Evolutionary conservation across 192 early-diverging fungal species (phyloP), one percentile per base, ranked within the genome.

Genomic region (Podila horticola): DNA sequence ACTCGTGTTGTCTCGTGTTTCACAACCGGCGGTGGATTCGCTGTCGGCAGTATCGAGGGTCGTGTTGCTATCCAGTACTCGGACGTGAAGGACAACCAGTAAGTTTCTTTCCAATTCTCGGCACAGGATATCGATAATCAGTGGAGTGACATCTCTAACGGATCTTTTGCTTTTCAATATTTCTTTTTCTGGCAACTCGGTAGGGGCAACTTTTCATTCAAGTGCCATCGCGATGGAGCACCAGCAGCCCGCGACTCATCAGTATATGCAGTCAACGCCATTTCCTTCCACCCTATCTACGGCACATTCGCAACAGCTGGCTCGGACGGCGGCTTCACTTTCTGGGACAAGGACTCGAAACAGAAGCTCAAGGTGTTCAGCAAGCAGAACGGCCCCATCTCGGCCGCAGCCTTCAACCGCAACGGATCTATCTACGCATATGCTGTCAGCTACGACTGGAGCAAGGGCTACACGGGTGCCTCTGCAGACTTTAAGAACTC

Each of bases 271-370:
- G 91, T 95, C 57, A 95, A 94, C 79, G 86, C 86, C 4, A 86
- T 89, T 34, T 92, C 92, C 60, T 94, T 97, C 81, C 94, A 97
- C 79, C 95, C 95, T 11, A 52, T 85, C 7, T 92, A 93, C 82
- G 96, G 97, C 33, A 99, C 97, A 15, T 97, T 97, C 75, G 90
- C 93, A 13, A 97, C 96, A n/a, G 90, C 91, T 7, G 95, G 95
- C 30, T 88, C 93, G 28, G 97, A 99, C 79, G 97, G 97, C 48
- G 90, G 91, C 20, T 91, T 96, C 66, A 86, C 90, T 52, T 97
- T 98, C 74, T 99, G 97, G 97, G 97, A 99, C 85, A 97, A 97
- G 83, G 95, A 95, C 75, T 92, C 94, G 29, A 94, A 93, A 85
- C 93, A 93, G 65, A 91, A 93, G 67, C 88, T 98, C 64, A 97